These are phyloP conservation scores for Aegilops tauschii DNA, from an alignment of 176 grass and related monocot genomes.

Conservation along the genomic window DNA sequence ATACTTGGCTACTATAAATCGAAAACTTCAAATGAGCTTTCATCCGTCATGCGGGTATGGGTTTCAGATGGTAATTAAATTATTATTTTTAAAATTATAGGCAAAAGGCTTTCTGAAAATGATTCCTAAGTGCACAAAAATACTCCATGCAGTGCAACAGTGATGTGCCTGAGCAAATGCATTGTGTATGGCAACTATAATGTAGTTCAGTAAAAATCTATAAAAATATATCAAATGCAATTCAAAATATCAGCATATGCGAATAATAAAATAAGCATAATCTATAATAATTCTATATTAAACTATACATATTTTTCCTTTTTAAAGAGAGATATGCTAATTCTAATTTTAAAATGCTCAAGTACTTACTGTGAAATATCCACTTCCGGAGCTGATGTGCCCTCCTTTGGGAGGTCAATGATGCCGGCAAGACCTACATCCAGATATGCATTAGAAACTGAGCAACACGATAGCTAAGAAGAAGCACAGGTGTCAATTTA, in stretches of 20 bases:
- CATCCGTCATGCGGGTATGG: not conserved
- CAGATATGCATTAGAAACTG: conserved; percentile 11
- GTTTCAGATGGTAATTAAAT: not conserved
- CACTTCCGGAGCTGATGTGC: conserved; percentile 19
- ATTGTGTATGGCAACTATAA: conserved; percentile 1
- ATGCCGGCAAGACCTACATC: conserved; percentile 55
- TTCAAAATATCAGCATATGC: not conserved
- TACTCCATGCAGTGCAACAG: not conserved
- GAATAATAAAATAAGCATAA: not conserved
- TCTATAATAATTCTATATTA: not conserved
- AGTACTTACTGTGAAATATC: conserved; percentile 56
- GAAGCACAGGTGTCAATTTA: not conserved
- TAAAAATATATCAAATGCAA: not conserved
- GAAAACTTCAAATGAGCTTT: conserved; percentile 4
- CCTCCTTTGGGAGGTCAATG: conserved; percentile 45
- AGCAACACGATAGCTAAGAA: not conserved
- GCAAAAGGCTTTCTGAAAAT: not conserved
- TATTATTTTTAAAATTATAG: not conserved
- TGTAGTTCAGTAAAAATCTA: not conserved
- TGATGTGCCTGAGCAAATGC: not conserved
- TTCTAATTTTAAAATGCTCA: not conserved
- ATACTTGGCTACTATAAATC: conserved; percentile 11
- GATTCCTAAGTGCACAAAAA: not conserved
- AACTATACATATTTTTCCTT: not conserved
- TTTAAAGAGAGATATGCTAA: not conserved